A percentile compares a stretch with the other conserved stretches of the same genome.
Conservation (phyloP, 23 red algal genomes). For the Gracilaria domingensis region DNA sequence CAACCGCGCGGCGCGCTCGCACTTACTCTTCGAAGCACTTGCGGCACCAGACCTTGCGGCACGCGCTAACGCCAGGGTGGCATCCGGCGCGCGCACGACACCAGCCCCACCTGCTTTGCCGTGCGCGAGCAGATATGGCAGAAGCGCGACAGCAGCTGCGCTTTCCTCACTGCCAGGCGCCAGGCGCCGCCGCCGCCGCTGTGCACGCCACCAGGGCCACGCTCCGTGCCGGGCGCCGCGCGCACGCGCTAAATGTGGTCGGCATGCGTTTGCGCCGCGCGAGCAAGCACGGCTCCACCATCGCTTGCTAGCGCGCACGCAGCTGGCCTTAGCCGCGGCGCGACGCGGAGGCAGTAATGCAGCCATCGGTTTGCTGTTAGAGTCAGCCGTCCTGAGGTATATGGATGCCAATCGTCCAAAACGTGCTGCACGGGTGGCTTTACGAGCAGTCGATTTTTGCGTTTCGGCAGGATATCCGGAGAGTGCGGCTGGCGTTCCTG, state of each 20-base stretch:
- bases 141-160: no score
- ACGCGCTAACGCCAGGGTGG: no score
- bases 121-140: no score
- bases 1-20: no score
- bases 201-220: no score
- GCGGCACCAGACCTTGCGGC: no score
- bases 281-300: conserved; percentile 12
- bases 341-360: conserved; percentile 35
- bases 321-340: conserved; percentile 24
- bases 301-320: conserved; percentile 33
- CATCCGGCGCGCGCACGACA: no score
- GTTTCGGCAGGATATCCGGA: conserved; percentile 54
- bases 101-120: no score
- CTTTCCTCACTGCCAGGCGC: no score
- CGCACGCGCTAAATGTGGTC: not conserved
- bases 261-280: conserved; percentile 53
- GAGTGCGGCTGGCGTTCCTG: conserved; percentile 57
- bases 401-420: conserved; percentile 38
- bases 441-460: conserved; percentile 66
- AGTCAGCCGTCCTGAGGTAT: conserved; percentile 44
- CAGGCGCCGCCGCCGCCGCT: no score
- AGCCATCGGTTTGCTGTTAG: conserved; percentile 28
- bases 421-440: conserved; percentile 42
- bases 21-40: no score
- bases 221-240: no score